Base-by-base conservation (phyloP, 306 rosid genomes). In the Vigna reflexopilosa region DNA sequence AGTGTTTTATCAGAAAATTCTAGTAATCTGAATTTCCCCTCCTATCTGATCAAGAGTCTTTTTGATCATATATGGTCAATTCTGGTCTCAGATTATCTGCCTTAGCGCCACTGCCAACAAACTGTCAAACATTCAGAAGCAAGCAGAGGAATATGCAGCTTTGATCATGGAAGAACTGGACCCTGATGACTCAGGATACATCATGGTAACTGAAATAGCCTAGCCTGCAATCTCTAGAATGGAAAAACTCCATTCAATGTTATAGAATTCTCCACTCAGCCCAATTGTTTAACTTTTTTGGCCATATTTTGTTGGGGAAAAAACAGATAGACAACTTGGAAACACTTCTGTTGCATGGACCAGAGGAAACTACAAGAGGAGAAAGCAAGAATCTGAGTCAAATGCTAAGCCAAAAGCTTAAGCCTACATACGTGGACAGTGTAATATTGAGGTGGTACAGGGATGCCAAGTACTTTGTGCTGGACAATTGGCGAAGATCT, bases 91-190 rank as follows among this genome's bases (percentile, higher is more conserved):
- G 93, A 90, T 90, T 15, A 87, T 90, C 72, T 77, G 88, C 80
- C 85, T 88, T 5, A 88, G 91, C 49, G 95, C 92, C 62, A 86
- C 93, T 57, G 84, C 92, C 72, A 90, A 90, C 88, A 83, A 88
- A 38, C 85, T 90, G 22, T 17, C 89, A 75, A 88, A 78, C 81
- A 88, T 90, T 78, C 89, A 90, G 80, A 80, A 64, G 19, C 91
- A 85, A 80, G 91, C 93, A 59, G 87, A 83, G 67, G 95, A 87
- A 76, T 90, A 88, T 72, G 95, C 95, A 0, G 93, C 93, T 80
- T 69, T 90, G 83, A 88, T 90, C 83, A 90, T 90, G 95, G 95
- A 90, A 80, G 95, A 90, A 81, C 85, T 90, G 62, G 95, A 90
- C 75, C 91, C 92, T 11, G 88, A 88, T 30, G 57, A 55, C 20